These are phyloP conservation scores for Talaromyces albobiverticillius DNA, from an alignment of 2,329 filamentous ascomycete genomes.

Conservation along the genomic window DNA sequence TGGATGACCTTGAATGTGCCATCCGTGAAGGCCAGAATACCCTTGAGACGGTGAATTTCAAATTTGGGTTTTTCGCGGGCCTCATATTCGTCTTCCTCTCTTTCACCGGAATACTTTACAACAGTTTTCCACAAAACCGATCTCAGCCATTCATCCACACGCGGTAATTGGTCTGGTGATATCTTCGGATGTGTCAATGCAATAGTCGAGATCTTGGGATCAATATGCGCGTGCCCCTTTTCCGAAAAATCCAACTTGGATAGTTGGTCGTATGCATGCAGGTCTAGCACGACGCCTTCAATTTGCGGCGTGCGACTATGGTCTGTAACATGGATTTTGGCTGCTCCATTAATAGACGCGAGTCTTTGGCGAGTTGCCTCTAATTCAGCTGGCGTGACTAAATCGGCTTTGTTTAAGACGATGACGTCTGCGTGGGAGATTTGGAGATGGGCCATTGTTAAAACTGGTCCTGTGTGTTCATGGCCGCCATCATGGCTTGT, in stretches of 20 bases:
- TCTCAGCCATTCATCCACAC: slow-evolving; percentile 77
- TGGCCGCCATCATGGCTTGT: slow-evolving; percentile 21
- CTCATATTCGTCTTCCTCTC: neutral
- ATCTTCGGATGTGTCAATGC: slow-evolving; percentile 67
- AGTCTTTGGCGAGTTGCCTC: slow-evolving; percentile 68
- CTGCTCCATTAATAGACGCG: slow-evolving; percentile 82
- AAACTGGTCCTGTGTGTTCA: slow-evolving; percentile 56
- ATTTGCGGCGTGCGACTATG: slow-evolving; percentile 77
- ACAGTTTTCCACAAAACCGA: slow-evolving; percentile 74
- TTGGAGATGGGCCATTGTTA: slow-evolving; percentile 92
- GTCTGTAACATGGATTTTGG: slow-evolving; percentile 77
- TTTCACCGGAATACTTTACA: slow-evolving; percentile 22
- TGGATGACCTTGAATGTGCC: slow-evolving; percentile 76
- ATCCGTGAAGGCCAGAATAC: slow-evolving; percentile 64
- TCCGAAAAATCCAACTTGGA: slow-evolving; percentile 66
- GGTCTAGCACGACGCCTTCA: slow-evolving; percentile 80
- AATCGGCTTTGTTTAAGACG: slow-evolving; percentile 88
- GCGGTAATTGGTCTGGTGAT: slow-evolving; percentile 53
- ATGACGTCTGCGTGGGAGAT: slow-evolving; percentile 96
- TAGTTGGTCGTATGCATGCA: slow-evolving; percentile 89
- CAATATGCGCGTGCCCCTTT: slow-evolving; percentile 86
- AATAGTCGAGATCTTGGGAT: slow-evolving; percentile 82
- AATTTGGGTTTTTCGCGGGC: slow-evolving; percentile 48
- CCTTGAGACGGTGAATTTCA: slow-evolving; percentile 87
- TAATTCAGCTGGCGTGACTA: slow-evolving; percentile 70